phyloP scores from a whole-genome alignment of 139 green algal genomes.

The Micractinium sp. region DNA sequence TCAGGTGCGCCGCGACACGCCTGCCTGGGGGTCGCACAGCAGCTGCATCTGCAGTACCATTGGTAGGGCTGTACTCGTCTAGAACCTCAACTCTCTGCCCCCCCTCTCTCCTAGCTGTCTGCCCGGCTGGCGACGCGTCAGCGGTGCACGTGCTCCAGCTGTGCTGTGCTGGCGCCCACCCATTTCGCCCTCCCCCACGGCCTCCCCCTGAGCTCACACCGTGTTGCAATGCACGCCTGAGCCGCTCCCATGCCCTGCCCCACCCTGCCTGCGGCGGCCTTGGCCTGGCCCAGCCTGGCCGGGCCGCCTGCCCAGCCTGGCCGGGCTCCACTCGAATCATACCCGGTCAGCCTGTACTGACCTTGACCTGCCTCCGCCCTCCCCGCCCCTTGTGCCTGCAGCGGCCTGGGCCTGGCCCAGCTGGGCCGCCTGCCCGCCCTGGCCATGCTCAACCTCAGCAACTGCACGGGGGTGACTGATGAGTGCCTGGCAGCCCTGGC shows the following conservation, averaged over 20 bases:
- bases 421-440: conserved; percentile 6
- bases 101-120: too few species aligned
- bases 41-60: not conserved
- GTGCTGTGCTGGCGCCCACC: too few species aligned
- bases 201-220: too few species aligned
- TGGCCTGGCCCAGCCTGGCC: conserved; percentile 5
- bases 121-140: too few species aligned
- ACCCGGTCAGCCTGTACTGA: not conserved
- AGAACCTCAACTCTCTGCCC: too few species aligned
- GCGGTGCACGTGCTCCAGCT: too few species aligned
- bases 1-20: not conserved
- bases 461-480: conserved; percentile 17
- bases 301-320: not conserved
- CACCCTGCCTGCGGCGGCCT: not conserved
- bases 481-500: conserved; percentile 27
- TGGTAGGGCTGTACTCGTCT: too few species aligned
- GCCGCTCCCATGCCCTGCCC: not conserved
- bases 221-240: not conserved
- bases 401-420: not conserved
- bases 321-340: conserved; percentile 26
- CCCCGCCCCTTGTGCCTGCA: not conserved
- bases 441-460: conserved; percentile 24
- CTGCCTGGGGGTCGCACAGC: too few species aligned
- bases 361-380: not conserved
- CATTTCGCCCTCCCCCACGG: too few species aligned